Percentiles rank a stretch among this genome's conserved stretches.
Conservation (phyloP, 129 eudicot genomes). For the Logfia minima region DNA sequence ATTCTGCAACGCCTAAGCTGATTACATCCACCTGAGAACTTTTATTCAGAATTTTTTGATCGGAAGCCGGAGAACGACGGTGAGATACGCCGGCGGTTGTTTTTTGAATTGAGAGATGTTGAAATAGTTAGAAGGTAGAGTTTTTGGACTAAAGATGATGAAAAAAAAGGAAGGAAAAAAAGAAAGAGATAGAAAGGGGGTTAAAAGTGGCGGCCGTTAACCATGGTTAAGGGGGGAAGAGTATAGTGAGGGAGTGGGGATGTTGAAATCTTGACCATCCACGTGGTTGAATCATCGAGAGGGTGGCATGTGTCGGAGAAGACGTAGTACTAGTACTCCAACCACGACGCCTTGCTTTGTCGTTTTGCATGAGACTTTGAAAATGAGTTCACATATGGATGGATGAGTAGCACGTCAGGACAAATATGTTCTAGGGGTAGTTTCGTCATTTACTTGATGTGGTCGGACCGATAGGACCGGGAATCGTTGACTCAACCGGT, state of each 20-base stretch:
- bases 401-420: constrained; percentile 9
- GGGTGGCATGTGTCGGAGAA: constrained; percentile 61
- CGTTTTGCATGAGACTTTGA: constrained; percentile 42
- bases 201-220: constrained; percentile 47
- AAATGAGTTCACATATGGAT: constrained; percentile 34
- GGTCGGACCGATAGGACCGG: too few species aligned
- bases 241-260: constrained; percentile 8
- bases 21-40: constrained; percentile 7
- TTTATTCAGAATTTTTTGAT: not conserved
- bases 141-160: not conserved
- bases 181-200: constrained; percentile 13
- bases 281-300: constrained; percentile 44
- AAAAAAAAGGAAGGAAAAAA: not conserved
- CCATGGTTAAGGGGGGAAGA: constrained; percentile 38
- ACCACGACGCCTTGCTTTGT: constrained; percentile 41
- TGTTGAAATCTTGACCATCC: constrained; percentile 40
- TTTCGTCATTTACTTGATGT: constrained; percentile 6
- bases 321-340: constrained; percentile 34
- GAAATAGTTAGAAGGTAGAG: not conserved
- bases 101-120: not conserved
- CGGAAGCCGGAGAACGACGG: constrained; percentile 5
- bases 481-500: too few species aligned
- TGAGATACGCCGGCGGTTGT: constrained; percentile 20
- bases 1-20: constrained; percentile 17
- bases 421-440: constrained; percentile 14